Evolutionary conservation across 2,329 filamentous ascomycete genomes (phyloP).

Genomic region (Botrytis aclada): DNA sequence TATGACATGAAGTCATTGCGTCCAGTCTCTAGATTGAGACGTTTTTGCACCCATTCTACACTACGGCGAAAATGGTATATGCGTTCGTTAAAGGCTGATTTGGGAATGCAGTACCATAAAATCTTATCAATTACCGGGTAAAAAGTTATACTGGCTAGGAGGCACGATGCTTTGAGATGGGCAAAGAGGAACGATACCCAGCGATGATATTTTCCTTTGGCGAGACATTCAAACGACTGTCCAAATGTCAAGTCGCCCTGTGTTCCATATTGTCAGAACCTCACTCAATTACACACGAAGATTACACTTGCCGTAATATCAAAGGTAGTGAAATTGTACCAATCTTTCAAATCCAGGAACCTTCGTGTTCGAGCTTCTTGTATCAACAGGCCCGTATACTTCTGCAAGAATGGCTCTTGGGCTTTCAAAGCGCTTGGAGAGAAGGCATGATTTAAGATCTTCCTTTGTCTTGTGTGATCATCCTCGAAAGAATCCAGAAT

Average conservation of each 20-base stretch:
- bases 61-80: neutral
- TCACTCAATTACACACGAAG: neutral
- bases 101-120: neutral
- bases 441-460: slow-evolving; percentile 34
- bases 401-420: slow-evolving; percentile 32
- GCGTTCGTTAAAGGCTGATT: neutral
- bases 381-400: slow-evolving; percentile 17
- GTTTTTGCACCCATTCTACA: neutral
- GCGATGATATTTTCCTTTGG: neutral
- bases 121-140: neutral
- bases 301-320: slow-evolving; percentile 24
- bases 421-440: slow-evolving; percentile 34
- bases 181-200: neutral
- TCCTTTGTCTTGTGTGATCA: slow-evolving; percentile 32
- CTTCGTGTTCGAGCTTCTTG: slow-evolving; percentile 1
- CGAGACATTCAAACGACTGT: neutral
- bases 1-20: slow-evolving; percentile 40
- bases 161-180: neutral
- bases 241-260: neutral
- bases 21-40: slow-evolving; percentile 24
- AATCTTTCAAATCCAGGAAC: slow-evolving; percentile 27
- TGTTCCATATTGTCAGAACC: neutral
- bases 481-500: slow-evolving; percentile 2
- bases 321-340: slow-evolving; percentile 23
- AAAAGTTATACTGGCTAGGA: neutral